Base-by-base conservation (phyloP, 2,329 filamentous ascomycete genomes). In the Delphinella strobiligena region DNA sequence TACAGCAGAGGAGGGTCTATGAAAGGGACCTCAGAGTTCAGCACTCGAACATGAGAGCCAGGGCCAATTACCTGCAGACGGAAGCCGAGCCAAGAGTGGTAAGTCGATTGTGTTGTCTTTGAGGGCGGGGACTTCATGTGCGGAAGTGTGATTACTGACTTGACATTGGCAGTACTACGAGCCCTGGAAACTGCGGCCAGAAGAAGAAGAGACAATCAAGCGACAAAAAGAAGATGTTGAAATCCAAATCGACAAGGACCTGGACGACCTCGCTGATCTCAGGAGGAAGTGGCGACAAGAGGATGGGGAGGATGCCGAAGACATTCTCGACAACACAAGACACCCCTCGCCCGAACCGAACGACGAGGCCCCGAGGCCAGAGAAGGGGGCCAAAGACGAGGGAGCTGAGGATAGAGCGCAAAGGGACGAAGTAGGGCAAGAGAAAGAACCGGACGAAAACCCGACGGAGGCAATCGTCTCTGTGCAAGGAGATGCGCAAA, bases 81-180 rank as follows among this genome's bases (percentile, higher is more conserved):
- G 76, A 66, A 49, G 65, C 78, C 30, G 68, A 79, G 50, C 89
- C 89, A 2, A 72, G 65, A n/a, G n/a, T n/a, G n/a, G n/a, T n/a
- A n/a, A n/a, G n/a, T n/a, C n/a, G n/a, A n/a, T n/a, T n/a, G n/a
- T n/a, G n/a, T n/a, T n/a, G n/a, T n/a, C n/a, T n/a, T n/a, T n/a
- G n/a, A n/a, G n/a, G n/a, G n/a, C n/a, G n/a, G n/a, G n/a, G n/a
- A n/a, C n/a, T n/a, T n/a, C n/a, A n/a, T n/a, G n/a, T n/a, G n/a
- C n/a, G n/a, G n/a, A n/a, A n/a, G n/a, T n/a, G n/a, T n/a, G n/a
- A n/a, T n/a, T n/a, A n/a, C n/a, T n/a, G n/a, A n/a, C n/a, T n/a
- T n/a, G n/a, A n/a, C n/a, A n/a, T n/a, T n/a, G n/a, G 47, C 66
- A 95, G 86, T 89, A 82, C 59, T 95, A 91, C 60, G 78, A 80